Evolutionary conservation across 208 protist genomes (phyloP), one percentile per base, ranked within the genome.

Genomic region (Endotrypanum monterogeii): DNA sequence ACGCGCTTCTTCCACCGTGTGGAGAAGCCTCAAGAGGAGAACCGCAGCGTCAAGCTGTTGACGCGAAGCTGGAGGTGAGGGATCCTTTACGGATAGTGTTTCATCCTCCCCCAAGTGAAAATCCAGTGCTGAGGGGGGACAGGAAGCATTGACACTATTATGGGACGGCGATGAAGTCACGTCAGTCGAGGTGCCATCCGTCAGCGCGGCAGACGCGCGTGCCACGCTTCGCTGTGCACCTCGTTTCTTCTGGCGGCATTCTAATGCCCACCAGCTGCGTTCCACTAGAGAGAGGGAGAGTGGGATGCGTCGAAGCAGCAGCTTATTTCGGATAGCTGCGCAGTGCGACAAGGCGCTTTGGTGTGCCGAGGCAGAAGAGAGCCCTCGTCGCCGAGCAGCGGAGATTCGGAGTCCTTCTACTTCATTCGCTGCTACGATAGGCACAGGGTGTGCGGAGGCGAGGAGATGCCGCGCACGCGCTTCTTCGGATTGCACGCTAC

Each of bases 231-330:
- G 51, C 50, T 57, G 67, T 50, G 41, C 54, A 30, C 28, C n/a
- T 20, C 56, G 54, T 56, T 74, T 37, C 1, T 68, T 32, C 52
- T 80, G 51, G 51, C 63, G 71, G 65, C 69, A 67, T 25, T 78
- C 74, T 32, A 83, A 35, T 20, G 67, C 62, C 51, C 74, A 37
- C 63, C 92, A 71, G 68, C 82, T 89, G 23, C 91, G 83, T 68
- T 95, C 91, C 51, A 95, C 57, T 65, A 94, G 86, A 3, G 91
- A 95, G 41, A 95, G 68, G 8, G 81, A 71, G 23, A 95, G 67
- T 20, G 91, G 91, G 12, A 89, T 81, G n/a, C 79, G 75, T 28
- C 91, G 89, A 71, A 91, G 86, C 8, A 95, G 79, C 8, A 92
- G 69, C 68, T 90, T 87, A 30, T 93, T 86, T 41, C 83, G 81